Percentiles rank a stretch among this genome's conserved stretches.
phyloP scores from a whole-genome alignment of 2,329 filamentous ascomycete species.

The Clarireedia homoeocarpa region DNA sequence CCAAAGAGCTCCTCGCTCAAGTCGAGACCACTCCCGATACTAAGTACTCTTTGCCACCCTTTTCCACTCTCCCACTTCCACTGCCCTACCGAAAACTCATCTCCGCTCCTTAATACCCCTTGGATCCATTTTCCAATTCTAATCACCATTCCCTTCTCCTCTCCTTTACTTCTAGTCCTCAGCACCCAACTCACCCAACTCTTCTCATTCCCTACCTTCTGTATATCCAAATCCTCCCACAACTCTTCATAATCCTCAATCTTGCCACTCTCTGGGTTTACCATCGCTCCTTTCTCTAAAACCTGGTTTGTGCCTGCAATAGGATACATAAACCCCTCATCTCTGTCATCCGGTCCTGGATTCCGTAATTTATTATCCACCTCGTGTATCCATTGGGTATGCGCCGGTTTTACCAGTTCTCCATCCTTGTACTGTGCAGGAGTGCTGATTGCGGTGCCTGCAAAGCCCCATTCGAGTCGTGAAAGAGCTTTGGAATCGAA shows the following conservation, averaged over 20 bases:
- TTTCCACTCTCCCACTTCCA: conserved; percentile 16
- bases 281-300: conserved; percentile 26
- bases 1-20: background rate
- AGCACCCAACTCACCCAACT: conserved; percentile 18
- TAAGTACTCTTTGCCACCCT: conserved; percentile 8
- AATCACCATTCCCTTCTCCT: conserved; percentile 15
- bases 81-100: conserved; percentile 12
- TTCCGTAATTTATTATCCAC: conserved; percentile 21
- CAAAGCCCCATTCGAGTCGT: conserved; percentile 28
- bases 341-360: conserved; percentile 14
- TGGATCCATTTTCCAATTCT: conserved; percentile 18
- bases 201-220: background rate
- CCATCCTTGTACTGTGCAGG: conserved; percentile 10
- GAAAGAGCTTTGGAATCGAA: conserved; percentile 8
- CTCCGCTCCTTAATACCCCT: conserved; percentile 15
- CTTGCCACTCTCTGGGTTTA: conserved; percentile 23
- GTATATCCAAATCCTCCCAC: conserved; percentile 26
- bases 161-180: conserved; percentile 6
- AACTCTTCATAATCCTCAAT: conserved; percentile 28
- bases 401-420: conserved; percentile 13
- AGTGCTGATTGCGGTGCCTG: conserved; percentile 13
- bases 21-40: conserved; percentile 5
- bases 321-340: conserved; percentile 29
- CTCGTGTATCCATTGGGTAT: conserved; percentile 26
- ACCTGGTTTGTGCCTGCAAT: conserved; percentile 17